A percentile compares a stretch with the other conserved stretches of the same genome.
Conservation (phyloP, 1,284 basidiomycete species). For the Pseudomicrostroma phylloplanum region DNA sequence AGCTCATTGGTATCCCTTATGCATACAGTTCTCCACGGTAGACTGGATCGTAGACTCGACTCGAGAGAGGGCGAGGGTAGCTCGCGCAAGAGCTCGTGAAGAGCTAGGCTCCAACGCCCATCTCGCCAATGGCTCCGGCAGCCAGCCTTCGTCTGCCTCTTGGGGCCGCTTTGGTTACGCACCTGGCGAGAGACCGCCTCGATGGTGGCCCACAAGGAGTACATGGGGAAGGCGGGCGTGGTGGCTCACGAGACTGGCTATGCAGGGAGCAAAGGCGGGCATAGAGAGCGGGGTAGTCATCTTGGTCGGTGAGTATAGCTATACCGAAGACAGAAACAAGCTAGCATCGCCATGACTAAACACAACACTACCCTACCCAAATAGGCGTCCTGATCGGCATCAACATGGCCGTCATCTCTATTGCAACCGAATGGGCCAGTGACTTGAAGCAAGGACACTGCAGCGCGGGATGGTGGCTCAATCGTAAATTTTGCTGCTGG, state of each 20-base stretch:
- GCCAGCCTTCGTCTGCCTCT: background rate
- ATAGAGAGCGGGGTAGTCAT: slow-evolving; percentile 45
- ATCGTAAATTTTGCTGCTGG: slow-evolving; percentile 97
- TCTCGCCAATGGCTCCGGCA: slow-evolving; percentile 24
- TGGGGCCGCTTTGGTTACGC: slow-evolving; percentile 22
- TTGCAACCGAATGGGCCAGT: slow-evolving; percentile 94
- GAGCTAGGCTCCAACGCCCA: slow-evolving; percentile 28
- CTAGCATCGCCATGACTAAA: too few species aligned
- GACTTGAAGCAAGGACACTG: slow-evolving; percentile 98
- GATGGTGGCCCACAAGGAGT: slow-evolving; percentile 26
- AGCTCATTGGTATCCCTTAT: background rate
- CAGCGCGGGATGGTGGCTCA: slow-evolving; percentile 94
- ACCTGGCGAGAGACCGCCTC: slow-evolving; percentile 21
- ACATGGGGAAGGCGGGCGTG: slow-evolving; percentile 28
- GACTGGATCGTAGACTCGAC: slow-evolving; percentile 49
- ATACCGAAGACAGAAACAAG: too few species aligned
- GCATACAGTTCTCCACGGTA: slow-evolving; percentile 35
- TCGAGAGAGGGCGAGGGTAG: slow-evolving; percentile 41
- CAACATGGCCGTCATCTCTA: slow-evolving; percentile 88
- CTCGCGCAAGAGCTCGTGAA: slow-evolving; percentile 27
- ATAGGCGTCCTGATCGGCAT: slow-evolving; percentile 83
- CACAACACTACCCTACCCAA: too few species aligned
- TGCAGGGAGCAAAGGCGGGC: slow-evolving; percentile 20
- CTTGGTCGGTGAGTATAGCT: slow-evolving; percentile 36
- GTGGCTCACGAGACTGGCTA: slow-evolving; percentile 26